These are phyloP conservation scores for Candida sp. DNA, from an alignment of 1,139 yeast genomes.

Conservation along the genomic window DNA sequence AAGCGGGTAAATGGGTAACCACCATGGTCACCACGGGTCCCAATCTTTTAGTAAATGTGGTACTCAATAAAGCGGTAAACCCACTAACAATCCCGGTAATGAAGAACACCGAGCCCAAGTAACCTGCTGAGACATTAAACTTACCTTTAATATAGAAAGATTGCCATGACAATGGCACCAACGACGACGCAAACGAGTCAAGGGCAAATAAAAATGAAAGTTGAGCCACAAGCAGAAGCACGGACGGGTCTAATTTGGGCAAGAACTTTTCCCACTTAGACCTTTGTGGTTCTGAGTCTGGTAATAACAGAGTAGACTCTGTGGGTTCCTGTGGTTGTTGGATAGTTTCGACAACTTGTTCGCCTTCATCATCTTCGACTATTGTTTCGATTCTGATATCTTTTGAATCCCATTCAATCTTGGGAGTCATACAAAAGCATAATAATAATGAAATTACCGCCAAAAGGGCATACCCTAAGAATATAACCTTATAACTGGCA, in stretches of 20 bases:
- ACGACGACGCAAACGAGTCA: slow-evolving; percentile 43
- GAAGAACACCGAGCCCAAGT: slow-evolving; percentile 38
- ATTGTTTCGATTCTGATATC: background rate
- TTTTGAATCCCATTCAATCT: slow-evolving; percentile 15
- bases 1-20: slow-evolving; percentile 41
- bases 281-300: slow-evolving; percentile 5
- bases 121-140: slow-evolving; percentile 28
- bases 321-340: background rate
- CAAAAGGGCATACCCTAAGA: slow-evolving; percentile 20
- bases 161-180: slow-evolving; percentile 42
- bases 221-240: slow-evolving; percentile 24
- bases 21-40: slow-evolving; percentile 48
- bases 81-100: slow-evolving; percentile 38
- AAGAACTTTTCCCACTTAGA: slow-evolving; percentile 12
- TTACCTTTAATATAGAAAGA: slow-evolving; percentile 37
- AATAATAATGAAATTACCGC: slow-evolving; percentile 17
- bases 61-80: slow-evolving; percentile 37
- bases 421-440: slow-evolving; percentile 14
- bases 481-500: slow-evolving; percentile 27
- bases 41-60: slow-evolving; percentile 37
- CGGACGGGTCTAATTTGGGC: slow-evolving; percentile 18
- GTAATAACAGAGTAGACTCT: slow-evolving; percentile 11
- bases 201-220: slow-evolving; percentile 36
- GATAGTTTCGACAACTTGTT: background rate
- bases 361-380: background rate